Evolutionary conservation across 2,329 filamentous ascomycete species (phyloP), one percentile per base, ranked within the genome.

Genomic region (Atkinsonella hypoxylon): DNA sequence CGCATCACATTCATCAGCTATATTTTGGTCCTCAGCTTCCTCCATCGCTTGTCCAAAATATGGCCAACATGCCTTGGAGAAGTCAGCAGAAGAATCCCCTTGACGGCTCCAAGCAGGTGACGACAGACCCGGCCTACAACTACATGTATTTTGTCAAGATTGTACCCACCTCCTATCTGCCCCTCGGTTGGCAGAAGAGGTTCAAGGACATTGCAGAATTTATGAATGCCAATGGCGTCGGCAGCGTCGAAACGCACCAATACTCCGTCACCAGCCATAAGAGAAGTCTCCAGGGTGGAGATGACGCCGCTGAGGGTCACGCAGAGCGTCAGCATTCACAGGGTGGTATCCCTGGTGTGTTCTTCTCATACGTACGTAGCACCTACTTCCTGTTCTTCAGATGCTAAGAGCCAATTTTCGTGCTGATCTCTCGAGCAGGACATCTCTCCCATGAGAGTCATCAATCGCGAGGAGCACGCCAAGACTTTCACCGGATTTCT

Each of bases 131-230:
- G 58, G 86, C 86, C 56, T 96, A 78, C 76, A 98, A 96, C 74
- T 98, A 84, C 69, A 95, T 97, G 89, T 98, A 98, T 75, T 98
- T 98, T 69, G 78, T 98, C 69, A 98, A 98, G 76, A 93, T 98
- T 51, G 93, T 98, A 32, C 89, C 87, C 3, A 98, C 93, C 1
- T 91, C 89, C 1, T 98, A 97, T 66, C 78, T 97, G 26, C 89
- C 93, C 2, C 78, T 98, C 1, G 89, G 89, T 55, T 95, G 89
- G 88, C 83, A 89, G 63, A 80, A 81, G 60, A 76, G 75, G 53
- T 62, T 65, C 48, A 58, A 61, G 45, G 56, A 58, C 50, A 52
- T 62, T 12, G 56, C 56, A 11, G 57, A 59, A 38, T 57, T 62
- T 6, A 57, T 69, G 47, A 69, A 78, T 48, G 74, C 83, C 45